Percentiles rank a stretch among this genome's conserved stretches.
Conservation (phyloP, 2,329 filamentous ascomycete genomes). For the Pseudocercospora fuligena region DNA sequence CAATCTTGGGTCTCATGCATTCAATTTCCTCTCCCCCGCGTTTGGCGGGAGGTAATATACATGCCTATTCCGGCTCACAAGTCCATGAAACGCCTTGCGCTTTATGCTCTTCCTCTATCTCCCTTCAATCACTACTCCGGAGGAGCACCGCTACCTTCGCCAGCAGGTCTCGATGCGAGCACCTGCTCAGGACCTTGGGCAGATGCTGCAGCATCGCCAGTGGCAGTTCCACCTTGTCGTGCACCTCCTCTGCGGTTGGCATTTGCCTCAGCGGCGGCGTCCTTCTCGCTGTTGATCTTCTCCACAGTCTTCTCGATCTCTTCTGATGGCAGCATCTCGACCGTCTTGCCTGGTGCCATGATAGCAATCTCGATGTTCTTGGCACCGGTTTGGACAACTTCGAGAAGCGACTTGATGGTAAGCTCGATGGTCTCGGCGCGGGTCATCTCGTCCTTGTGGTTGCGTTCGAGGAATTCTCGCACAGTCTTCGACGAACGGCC, state of each 20-base stretch:
- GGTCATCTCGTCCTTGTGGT: conserved; percentile 98
- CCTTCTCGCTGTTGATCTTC: conserved; percentile 99
- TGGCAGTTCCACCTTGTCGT: conserved; percentile 41
- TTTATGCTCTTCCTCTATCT: not conserved
- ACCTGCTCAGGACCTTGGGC: conserved; percentile 41
- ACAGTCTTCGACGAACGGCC: conserved; percentile 98
- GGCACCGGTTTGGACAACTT: conserved; percentile 97
- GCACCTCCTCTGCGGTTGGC: conserved; percentile 80
- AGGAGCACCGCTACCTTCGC: conserved; percentile 35
- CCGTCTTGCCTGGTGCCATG: conserved; percentile 87
- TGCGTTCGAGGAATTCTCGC: conserved; percentile 96
- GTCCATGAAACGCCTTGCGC: not conserved
- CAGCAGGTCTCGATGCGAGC: conserved; percentile 42
- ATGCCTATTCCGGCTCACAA: not conserved
- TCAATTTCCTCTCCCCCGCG: not conserved
- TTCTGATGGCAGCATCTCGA: conserved; percentile 93
- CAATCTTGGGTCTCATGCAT: not conserved
- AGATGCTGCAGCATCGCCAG: conserved; percentile 30
- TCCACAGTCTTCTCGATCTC: conserved; percentile 98
- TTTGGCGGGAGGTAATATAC: conserved; percentile 1
- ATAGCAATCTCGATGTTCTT: conserved; percentile 99
- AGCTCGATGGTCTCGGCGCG: conserved; percentile 94
- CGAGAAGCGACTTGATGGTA: conserved; percentile 95
- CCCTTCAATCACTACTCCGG: conserved; percentile 20
- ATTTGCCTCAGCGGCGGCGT: conserved; percentile 80